These are phyloP conservation scores for Silene vulgaris DNA, from an alignment of 179 eudicot genomes.

Conservation along the genomic window DNA sequence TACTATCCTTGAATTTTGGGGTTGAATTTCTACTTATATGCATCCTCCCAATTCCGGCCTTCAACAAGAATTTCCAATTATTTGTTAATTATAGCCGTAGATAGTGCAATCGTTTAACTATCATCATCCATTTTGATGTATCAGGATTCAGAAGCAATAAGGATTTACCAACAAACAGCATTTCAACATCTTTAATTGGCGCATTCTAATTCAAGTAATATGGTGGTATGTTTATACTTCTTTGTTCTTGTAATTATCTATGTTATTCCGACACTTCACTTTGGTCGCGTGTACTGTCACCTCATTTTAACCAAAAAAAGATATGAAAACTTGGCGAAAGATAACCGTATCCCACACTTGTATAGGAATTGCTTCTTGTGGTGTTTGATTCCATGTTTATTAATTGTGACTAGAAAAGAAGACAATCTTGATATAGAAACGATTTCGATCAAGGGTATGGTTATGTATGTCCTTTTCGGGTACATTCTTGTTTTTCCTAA, in stretches of 20 bases:
- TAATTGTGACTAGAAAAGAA: neutral
- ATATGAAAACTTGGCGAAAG: too few species aligned
- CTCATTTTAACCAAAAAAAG: too few species aligned
- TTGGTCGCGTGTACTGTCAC: too few species aligned
- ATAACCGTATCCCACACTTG: too few species aligned
- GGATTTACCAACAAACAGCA: neutral
- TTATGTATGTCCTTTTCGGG: neutral
- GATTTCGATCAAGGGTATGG: neutral
- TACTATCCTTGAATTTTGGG: neutral
- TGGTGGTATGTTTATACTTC: constrained; percentile 9
- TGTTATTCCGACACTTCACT: too few species aligned
- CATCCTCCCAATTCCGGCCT: neutral
- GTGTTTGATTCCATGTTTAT: neutral
- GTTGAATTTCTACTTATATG: neutral
- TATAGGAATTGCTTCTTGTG: neutral
- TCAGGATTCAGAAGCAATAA: constrained; percentile 3
- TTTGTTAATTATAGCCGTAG: neutral
- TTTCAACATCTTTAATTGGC: neutral
- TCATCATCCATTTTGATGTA: neutral
- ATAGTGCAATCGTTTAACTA: neutral
- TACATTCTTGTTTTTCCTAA: too few species aligned
- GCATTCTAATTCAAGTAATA: neutral
- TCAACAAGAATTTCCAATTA: too few species aligned
- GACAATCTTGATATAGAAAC: neutral
- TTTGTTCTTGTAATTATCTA: neutral